phyloP scores from a whole-genome alignment of 2,329 filamentous ascomycete species.

The Colletotrichum sp. region DNA sequence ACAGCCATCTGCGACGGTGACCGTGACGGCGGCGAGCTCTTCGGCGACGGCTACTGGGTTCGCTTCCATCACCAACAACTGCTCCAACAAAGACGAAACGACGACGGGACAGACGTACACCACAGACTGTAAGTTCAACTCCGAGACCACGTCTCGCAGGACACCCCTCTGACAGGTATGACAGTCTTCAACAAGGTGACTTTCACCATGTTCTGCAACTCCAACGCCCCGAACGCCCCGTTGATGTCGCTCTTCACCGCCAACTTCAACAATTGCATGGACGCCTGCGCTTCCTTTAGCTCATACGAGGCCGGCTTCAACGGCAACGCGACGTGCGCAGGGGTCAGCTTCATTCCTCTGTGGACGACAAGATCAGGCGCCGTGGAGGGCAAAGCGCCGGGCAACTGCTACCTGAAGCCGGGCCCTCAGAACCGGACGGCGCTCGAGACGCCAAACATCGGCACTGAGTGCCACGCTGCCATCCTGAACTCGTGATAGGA shows the following conservation, averaged over 20 bases:
- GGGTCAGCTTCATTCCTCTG: constrained; percentile 44
- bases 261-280: constrained; percentile 50
- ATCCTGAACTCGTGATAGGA: constrained; percentile 22
- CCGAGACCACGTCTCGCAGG: not conserved
- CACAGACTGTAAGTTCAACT: constrained; percentile 37
- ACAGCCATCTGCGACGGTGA: constrained; percentile 18
- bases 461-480: constrained; percentile 40
- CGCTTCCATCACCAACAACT: constrained; percentile 42
- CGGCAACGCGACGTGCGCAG: constrained; percentile 31
- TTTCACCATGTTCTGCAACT: constrained; percentile 50
- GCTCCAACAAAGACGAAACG: constrained; percentile 35
- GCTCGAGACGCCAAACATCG: constrained; percentile 35
- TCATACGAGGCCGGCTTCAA: not conserved
- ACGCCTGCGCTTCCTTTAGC: constrained; percentile 46
- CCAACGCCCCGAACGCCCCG: constrained; percentile 40
- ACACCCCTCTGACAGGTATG: constrained; percentile 9
- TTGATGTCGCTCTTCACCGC: constrained; percentile 46
- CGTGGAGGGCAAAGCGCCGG: constrained; percentile 36
- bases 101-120: constrained; percentile 44
- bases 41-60: constrained; percentile 31
- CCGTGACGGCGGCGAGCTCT: constrained; percentile 18
- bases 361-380: constrained; percentile 45
- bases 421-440: constrained; percentile 34
- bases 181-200: constrained; percentile 39
- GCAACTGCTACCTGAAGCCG: constrained; percentile 52